Base-by-base conservation (phyloP, 2,329 filamentous ascomycete species). In the Fusarium sp. region DNA sequence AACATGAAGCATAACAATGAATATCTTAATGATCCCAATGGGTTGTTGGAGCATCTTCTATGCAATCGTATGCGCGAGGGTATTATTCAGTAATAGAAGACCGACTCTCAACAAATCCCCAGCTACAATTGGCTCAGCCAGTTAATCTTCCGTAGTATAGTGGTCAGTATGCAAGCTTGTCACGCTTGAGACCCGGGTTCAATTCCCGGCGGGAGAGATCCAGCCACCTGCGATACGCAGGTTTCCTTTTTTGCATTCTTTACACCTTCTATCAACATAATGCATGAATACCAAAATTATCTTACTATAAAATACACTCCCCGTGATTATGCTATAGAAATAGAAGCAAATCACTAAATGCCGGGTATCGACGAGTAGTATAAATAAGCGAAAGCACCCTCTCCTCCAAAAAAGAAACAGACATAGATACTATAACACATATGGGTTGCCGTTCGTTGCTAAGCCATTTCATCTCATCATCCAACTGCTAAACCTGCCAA, bases 281-380 rank as follows among this genome's bases (percentile, higher is more conserved):
- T 20, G 13, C 7, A 11, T n/a, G 18, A 37, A 37, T 37, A 13
- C 22, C 46, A 45, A 46, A 6, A 47, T 41, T 49, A 52, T 52
- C 22, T 47, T 68, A 52, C 30, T 70, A 62, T 55, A 45, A 32
- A 57, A 45, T 58, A 71, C 64, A 69, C 45, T 51, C 53, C 48
- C 29, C 30, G 16, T 55, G 61, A 61, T 34, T 32, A 55, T 67
- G 58, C 57, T 34, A 37, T 52, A 12, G 42, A 54, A 30, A 63
- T 27, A 69, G 44, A 48, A 59, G 32, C 44, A 64, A 52, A 72
- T 65, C 66, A 69, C 67, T 54, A 73, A 48, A 66, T 78, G 75
- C 77, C 74, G 77, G 76, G 76, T 79, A 79, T 79, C 75, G 76
- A 77, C 75, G 72, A 75, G 74, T 72, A 76, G 65, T 75, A 74